Evolutionary conservation across 371 early-diverging fungal species (phyloP).

Genomic region (Aphelidium insulamus): DNA sequence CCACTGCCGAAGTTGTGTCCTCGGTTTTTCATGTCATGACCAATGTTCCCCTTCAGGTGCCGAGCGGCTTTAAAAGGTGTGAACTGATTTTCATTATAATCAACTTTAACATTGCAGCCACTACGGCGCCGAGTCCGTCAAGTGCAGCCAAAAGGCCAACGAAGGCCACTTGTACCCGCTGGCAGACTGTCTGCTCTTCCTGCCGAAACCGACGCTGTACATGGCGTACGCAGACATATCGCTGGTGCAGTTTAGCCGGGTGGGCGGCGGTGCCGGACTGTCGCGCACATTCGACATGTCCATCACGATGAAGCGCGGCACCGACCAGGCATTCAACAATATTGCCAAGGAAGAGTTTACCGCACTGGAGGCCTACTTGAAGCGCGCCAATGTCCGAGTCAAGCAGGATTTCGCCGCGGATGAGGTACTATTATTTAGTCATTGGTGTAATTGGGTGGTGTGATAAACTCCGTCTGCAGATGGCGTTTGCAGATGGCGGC

Average conservation of each 20-base stretch:
- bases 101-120: conserved; percentile 14
- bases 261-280: conserved; percentile 34
- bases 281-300: conserved; percentile 82
- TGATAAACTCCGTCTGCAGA: conserved; percentile 17
- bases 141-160: conserved; percentile 94
- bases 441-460: no score
- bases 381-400: conserved; percentile 58
- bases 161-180: conserved; percentile 93
- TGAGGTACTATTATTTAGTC: no score
- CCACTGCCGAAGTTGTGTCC: conserved; percentile 65
- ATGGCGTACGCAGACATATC: conserved; percentile 69
- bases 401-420: conserved; percentile 45
- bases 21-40: conserved; percentile 76
- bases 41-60: conserved; percentile 48
- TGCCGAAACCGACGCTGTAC: conserved; percentile 84
- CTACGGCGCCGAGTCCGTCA: conserved; percentile 59
- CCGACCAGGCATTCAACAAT: conserved; percentile 65
- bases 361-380: conserved; percentile 52
- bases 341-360: conserved; percentile 70
- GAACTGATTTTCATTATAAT: not conserved
- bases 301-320: conserved; percentile 54
- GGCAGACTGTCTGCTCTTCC: conserved; percentile 74
- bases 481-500: conserved; percentile 28
- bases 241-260: conserved; percentile 78
- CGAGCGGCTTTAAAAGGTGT: conserved; percentile 34